Conservation (phyloP, 768 basidiomycete species). For the Mycena latifolia region DNA sequence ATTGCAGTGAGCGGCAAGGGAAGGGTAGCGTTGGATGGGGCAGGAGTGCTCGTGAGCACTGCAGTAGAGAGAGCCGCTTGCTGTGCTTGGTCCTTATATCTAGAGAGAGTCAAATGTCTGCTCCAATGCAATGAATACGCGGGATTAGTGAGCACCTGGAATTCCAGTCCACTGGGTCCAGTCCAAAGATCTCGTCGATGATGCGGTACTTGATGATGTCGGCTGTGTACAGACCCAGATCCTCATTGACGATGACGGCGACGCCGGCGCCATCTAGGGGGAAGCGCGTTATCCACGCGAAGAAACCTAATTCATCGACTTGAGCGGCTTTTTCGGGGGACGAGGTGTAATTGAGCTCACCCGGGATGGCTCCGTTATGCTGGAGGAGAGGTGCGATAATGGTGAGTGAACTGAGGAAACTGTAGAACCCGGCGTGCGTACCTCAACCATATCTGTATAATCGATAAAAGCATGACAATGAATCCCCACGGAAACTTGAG, state of each 20-base stretch:
- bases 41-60: not conserved
- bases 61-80: too few relatives aligned
- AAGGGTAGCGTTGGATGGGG: not conserved
- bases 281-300: constrained; percentile 3
- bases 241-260: constrained; percentile 16
- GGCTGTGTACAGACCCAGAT: not conserved
- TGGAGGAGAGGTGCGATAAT: not conserved
- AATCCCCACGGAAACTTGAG: not conserved
- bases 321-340: not conserved
- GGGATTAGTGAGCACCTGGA: not conserved
- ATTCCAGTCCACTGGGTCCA: constrained; percentile 9
- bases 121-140: not conserved
- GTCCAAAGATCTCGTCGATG: not conserved
- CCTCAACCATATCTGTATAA: constrained; percentile 10
- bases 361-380: constrained; percentile 1
- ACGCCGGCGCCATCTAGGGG: constrained; percentile 1
- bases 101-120: not conserved
- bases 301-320: not conserved
- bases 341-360: not conserved
- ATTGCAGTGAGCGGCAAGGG: not conserved
- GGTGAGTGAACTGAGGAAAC: too few relatives aligned
- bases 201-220: constrained; percentile 8
- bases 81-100: not conserved
- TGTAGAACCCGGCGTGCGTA: not conserved
- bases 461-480: not conserved